phyloP scores from a whole-genome alignment of 805 yeast genomes.

The Wickerhamomyces hampshirensis region DNA sequence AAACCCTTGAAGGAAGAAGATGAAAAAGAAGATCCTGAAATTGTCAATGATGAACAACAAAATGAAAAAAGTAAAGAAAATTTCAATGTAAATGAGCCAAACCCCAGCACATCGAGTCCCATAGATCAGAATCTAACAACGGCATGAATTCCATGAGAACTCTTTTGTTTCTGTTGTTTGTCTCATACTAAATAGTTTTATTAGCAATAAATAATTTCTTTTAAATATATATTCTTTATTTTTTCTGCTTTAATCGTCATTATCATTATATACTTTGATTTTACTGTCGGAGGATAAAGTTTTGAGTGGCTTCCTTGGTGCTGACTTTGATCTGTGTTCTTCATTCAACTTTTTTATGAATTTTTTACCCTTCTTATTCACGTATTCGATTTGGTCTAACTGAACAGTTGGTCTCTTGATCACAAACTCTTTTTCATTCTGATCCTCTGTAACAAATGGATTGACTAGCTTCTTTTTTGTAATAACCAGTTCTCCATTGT shows the following conservation, averaged over 20 bases:
- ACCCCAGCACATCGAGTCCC: no score
- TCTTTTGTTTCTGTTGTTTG: constrained; percentile 21
- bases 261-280: constrained; percentile 11
- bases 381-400: constrained; percentile 24
- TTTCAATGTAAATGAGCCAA: no score
- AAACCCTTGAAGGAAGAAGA: constrained; percentile 2
- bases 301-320: neutral
- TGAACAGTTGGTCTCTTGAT: constrained; percentile 11
- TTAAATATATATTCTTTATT: neutral
- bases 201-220: neutral
- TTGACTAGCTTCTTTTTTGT: constrained; percentile 12
- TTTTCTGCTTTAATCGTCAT: constrained; percentile 1
- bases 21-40: constrained; percentile 1
- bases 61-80: neutral
- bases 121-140: no score
- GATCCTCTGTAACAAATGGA: constrained; percentile 17
- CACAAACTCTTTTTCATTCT: constrained; percentile 8
- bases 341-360: constrained; percentile 8
- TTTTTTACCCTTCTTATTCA: constrained; percentile 32
- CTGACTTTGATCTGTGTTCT: neutral
- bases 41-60: constrained; percentile 1
- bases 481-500: constrained; percentile 18
- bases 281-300: no score
- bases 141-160: no score
- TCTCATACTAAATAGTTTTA: no score